A percentile compares a stretch with the other conserved stretches of the same genome.
phyloP scores from a whole-genome alignment of 2,329 filamentous ascomycete species.

The Plectosphaerella plurivora region DNA sequence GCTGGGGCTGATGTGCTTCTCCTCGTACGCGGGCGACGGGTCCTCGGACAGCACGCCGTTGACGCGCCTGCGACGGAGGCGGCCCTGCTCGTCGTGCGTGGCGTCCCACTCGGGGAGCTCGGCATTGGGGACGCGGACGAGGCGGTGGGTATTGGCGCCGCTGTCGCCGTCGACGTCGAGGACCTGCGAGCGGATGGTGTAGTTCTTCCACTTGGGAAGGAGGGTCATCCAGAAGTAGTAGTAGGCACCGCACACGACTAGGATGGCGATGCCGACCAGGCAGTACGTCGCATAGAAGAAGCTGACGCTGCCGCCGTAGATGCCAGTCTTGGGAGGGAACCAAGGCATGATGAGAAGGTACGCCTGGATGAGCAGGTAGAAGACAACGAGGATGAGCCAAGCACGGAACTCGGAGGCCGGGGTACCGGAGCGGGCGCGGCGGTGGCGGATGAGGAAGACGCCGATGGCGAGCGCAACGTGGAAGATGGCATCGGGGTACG shows the following conservation, averaged over 20 bases:
- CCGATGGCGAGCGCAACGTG: constrained; percentile 51
- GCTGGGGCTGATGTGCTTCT: background rate
- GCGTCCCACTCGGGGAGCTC: constrained; percentile 54
- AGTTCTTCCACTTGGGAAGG: constrained; percentile 47
- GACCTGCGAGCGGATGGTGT: constrained; percentile 51
- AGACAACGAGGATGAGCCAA: constrained; percentile 54
- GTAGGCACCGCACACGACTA: constrained; percentile 50
- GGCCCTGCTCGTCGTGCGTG: constrained; percentile 47
- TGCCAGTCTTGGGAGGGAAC: constrained; percentile 61
- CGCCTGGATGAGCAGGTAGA: constrained; percentile 55
- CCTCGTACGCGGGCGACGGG: background rate
- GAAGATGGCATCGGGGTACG: constrained; percentile 57
- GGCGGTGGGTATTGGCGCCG: constrained; percentile 34
- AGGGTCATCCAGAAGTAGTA: constrained; percentile 55
- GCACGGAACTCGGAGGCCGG: constrained; percentile 48
- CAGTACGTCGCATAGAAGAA: constrained; percentile 73
- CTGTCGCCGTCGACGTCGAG: constrained; percentile 40
- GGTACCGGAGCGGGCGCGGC: constrained; percentile 45
- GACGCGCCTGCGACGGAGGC: constrained; percentile 8
- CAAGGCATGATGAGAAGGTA: constrained; percentile 67
- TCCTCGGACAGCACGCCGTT: background rate
- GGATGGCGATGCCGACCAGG: constrained; percentile 56
- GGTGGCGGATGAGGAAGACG: constrained; percentile 51
- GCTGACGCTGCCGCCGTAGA: constrained; percentile 58
- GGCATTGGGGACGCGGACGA: constrained; percentile 48